A percentile compares a stretch with the other conserved stretches of the same genome.
Evolutionary conservation across 2,329 filamentous ascomycete species (phyloP).

Genomic region (Aureobasidium pullulans): DNA sequence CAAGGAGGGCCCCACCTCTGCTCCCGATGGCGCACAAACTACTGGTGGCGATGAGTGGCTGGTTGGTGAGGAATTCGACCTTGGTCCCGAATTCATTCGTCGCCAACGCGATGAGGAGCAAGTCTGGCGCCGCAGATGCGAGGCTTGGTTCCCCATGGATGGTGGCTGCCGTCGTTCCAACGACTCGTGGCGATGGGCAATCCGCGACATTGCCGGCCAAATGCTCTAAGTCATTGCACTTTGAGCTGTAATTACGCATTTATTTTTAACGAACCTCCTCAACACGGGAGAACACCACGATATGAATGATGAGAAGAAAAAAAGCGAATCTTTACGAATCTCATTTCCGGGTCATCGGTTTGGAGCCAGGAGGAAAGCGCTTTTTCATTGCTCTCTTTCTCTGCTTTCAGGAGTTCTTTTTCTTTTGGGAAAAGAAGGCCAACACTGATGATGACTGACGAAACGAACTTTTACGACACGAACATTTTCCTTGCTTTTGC

Average conservation of each 20-base stretch:
- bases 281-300: neutral
- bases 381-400: neutral
- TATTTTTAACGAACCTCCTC: constrained; percentile 8
- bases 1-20: constrained; percentile 51
- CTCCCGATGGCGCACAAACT: constrained; percentile 10
- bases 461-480: constrained; percentile 7
- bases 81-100: constrained; percentile 87
- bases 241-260: constrained; percentile 1
- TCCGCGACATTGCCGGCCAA: constrained; percentile 32
- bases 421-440: neutral
- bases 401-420: neutral
- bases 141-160: constrained; percentile 67
- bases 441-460: constrained; percentile 1
- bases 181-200: constrained; percentile 71
- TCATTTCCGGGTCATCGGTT: constrained; percentile 2
- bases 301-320: constrained; percentile 11
- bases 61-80: constrained; percentile 78
- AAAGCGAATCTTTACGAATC: constrained; percentile 13
- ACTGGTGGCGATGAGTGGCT: constrained; percentile 60
- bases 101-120: constrained; percentile 88
- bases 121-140: constrained; percentile 80
- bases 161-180: constrained; percentile 44
- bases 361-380: neutral
- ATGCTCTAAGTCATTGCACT: neutral
- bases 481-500: neutral